Conservation (phyloP, 768 basidiomycete species). For the Termitomyces sp. region DNA sequence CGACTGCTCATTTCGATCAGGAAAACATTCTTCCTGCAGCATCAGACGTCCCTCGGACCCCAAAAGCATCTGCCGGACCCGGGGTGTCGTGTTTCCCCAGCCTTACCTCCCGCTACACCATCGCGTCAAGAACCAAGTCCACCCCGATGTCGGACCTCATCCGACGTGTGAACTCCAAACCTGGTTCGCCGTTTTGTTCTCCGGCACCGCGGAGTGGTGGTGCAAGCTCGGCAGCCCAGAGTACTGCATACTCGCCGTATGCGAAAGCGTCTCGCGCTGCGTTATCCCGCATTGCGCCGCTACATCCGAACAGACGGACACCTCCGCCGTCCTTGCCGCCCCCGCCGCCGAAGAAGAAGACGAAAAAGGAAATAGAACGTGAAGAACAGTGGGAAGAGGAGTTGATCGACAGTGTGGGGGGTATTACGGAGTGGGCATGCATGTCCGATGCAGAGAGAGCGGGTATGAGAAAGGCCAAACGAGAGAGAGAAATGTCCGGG, state of each 20-base stretch:
- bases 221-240: slow-evolving; percentile 15
- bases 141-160: slow-evolving; percentile 76
- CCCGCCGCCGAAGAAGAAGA: slow-evolving; percentile 70
- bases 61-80: slow-evolving; percentile 9
- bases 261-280: slow-evolving; percentile 58
- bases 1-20: slow-evolving; percentile 12
- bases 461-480: slow-evolving; percentile 52
- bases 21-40: slow-evolving; percentile 21
- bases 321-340: slow-evolving; percentile 72
- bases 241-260: slow-evolving; percentile 55
- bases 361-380: slow-evolving; percentile 69
- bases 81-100: slow-evolving; percentile 14
- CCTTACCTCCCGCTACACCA: slow-evolving; percentile 35
- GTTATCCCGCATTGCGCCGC: slow-evolving; percentile 66
- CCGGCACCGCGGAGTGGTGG: slow-evolving; percentile 18
- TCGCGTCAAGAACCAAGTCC: slow-evolving; percentile 43
- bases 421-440: slow-evolving; percentile 51
- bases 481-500: slow-evolving; percentile 56
- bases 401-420: slow-evolving; percentile 66
- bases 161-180: slow-evolving; percentile 61
- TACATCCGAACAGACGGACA: slow-evolving; percentile 68
- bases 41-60: slow-evolving; percentile 4
- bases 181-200: slow-evolving; percentile 53
- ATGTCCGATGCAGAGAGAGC: slow-evolving; percentile 47
- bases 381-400: slow-evolving; percentile 84